Percentiles rank a stretch among this genome's conserved stretches.
Evolutionary conservation across 1,284 basidiomycete species (phyloP).

Genomic region (Cryptococcus amylolentus): DNA sequence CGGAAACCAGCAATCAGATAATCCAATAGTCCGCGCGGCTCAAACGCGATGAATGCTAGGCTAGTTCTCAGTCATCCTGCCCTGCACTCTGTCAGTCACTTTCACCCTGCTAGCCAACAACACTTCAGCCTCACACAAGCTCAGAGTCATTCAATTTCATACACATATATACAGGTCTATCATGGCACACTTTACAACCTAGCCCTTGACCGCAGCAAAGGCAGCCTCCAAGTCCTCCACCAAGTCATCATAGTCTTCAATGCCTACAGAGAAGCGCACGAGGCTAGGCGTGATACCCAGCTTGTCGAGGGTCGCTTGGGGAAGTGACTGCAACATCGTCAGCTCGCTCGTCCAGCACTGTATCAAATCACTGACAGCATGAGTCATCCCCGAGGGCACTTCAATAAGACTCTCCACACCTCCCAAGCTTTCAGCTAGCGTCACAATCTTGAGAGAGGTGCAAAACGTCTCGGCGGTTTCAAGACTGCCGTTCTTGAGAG

Average conservation of each 20-base stretch:
- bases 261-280: conserved; percentile 77
- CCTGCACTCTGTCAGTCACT: too few species aligned
- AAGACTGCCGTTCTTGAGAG: conserved; percentile 57
- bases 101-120: too few species aligned
- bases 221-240: conserved; percentile 70
- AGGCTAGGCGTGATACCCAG: conserved; percentile 80
- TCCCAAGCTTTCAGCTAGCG: conserved; percentile 83
- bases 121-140: too few species aligned
- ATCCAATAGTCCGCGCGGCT: too few species aligned
- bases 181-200: neutral
- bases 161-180: too few species aligned
- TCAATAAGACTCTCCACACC: conserved; percentile 89
- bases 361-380: conserved; percentile 26
- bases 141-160: neutral
- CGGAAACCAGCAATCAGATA: too few species aligned
- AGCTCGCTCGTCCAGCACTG: neutral
- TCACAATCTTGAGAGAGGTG: conserved; percentile 65
- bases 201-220: conserved; percentile 49
- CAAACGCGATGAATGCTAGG: too few species aligned
- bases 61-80: too few species aligned
- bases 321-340: conserved; percentile 54
- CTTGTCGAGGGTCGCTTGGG: conserved; percentile 62
- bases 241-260: conserved; percentile 83
- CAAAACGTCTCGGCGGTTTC: conserved; percentile 58
- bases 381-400: conserved; percentile 76